These are phyloP conservation scores for Vanderwaltozyma polyspora DNA, from an alignment of 805 yeast species.

Conservation along the genomic window DNA sequence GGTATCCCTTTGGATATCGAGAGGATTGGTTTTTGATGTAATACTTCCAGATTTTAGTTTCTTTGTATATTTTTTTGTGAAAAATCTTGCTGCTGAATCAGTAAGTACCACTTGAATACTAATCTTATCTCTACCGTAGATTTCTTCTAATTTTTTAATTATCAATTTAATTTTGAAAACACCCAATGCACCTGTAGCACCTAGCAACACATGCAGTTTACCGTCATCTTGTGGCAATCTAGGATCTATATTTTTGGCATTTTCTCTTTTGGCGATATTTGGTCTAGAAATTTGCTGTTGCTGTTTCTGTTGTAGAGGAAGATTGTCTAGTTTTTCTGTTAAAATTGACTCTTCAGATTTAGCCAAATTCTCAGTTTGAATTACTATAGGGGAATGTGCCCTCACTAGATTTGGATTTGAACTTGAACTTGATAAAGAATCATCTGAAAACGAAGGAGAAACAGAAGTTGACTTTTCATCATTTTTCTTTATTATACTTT, in stretches of 20 bases:
- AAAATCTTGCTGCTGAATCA: slow-evolving; percentile 72
- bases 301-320: neutral
- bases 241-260: slow-evolving; percentile 44
- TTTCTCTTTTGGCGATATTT: slow-evolving; percentile 24
- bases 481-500: neutral
- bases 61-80: slow-evolving; percentile 13
- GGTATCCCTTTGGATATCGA: neutral
- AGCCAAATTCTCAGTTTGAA: neutral
- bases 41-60: slow-evolving; percentile 1
- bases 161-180: slow-evolving; percentile 70
- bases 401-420: neutral
- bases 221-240: slow-evolving; percentile 73
- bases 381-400: neutral
- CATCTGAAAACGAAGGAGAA: no score
- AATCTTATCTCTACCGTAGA: slow-evolving; percentile 64
- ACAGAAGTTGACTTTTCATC: neutral
- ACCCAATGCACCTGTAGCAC: slow-evolving; percentile 87
- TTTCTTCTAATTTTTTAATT: slow-evolving; percentile 68
- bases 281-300: neutral
- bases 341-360: neutral
- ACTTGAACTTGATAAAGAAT: neutral
- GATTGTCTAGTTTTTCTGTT: neutral
- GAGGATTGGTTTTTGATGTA: neutral
- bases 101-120: slow-evolving; percentile 82
- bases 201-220: slow-evolving; percentile 73